phyloP scores from a whole-genome alignment of 345 rosid genomes.

The rapeseed (Brassica napus) region DNA sequence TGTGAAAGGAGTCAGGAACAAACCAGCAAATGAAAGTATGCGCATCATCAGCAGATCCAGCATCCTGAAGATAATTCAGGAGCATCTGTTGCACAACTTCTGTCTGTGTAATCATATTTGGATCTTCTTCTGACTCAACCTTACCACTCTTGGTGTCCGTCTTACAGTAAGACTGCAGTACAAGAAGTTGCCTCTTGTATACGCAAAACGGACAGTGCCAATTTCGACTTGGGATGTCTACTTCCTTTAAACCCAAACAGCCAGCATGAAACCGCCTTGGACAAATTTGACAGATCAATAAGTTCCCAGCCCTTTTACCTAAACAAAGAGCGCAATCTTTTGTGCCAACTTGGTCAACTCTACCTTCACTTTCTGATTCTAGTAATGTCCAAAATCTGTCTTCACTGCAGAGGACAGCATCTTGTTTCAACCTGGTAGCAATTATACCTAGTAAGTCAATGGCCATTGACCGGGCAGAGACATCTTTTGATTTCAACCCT shows the following conservation, averaged over 20 bases:
- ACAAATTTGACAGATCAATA: constrained; percentile 79
- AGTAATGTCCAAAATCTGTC: constrained; percentile 64
- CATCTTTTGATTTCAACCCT: constrained; percentile 92
- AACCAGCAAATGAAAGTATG: constrained; percentile 90
- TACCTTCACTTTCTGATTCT: constrained; percentile 52
- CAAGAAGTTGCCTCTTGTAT: constrained; percentile 81
- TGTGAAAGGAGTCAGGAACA: constrained; percentile 30
- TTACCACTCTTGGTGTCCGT: constrained; percentile 54
- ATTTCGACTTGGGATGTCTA: constrained; percentile 60
- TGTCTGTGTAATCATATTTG: constrained; percentile 52
- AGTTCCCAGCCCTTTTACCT: constrained; percentile 60
- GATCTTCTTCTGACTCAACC: constrained; percentile 42
- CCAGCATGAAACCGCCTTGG: constrained; percentile 79
- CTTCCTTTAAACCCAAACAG: constrained; percentile 86
- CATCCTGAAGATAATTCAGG: constrained; percentile 88
- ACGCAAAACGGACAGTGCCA: constrained; percentile 86
- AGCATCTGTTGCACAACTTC: constrained; percentile 91
- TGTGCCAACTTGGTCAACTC: constrained; percentile 44
- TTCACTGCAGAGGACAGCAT: constrained; percentile 60
- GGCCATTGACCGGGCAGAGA: constrained; percentile 87
- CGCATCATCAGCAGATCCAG: constrained; percentile 71
- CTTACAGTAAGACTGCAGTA: constrained; percentile 74
- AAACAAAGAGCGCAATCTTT: constrained; percentile 77
- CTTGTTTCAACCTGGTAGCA: constrained; percentile 90
- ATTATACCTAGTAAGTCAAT: constrained; percentile 91